Evolutionary conservation across 2,329 filamentous ascomycete genomes (phyloP).

Genomic region (Zymoseptoria crescenta): DNA sequence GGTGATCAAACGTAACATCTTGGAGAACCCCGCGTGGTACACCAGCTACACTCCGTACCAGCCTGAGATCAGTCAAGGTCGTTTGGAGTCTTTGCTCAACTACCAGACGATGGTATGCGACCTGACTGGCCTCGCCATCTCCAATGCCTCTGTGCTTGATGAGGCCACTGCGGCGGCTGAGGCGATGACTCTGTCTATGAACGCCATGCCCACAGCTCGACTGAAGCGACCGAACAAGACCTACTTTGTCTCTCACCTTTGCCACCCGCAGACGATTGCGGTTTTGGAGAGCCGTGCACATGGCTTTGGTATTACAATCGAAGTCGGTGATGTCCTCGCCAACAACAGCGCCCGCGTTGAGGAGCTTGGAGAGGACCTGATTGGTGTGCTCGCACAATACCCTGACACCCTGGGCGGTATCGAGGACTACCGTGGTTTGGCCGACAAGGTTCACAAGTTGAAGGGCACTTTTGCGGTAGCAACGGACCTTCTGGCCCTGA

Average conservation of each 20-base stretch:
- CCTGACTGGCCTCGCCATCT: conserved; percentile 75
- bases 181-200: conserved; percentile 89
- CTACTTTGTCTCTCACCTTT: conserved; percentile 72
- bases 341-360: conserved; percentile 59
- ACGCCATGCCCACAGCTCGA: conserved; percentile 61
- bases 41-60: conserved; percentile 98
- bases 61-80: conserved; percentile 92
- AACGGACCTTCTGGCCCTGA: conserved; percentile 82
- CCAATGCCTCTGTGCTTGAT: conserved; percentile 85
- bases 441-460: conserved; percentile 67
- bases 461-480: conserved; percentile 78
- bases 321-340: conserved; percentile 62
- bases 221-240: conserved; percentile 70
- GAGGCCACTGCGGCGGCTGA: conserved; percentile 89
- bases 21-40: conserved; percentile 94
- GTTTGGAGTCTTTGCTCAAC: conserved; percentile 85
- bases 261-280: conserved; percentile 77
- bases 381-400: conserved; percentile 92
- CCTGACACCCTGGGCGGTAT: conserved; percentile 81
- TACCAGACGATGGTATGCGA: conserved; percentile 91
- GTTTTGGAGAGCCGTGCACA: conserved; percentile 79
- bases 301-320: conserved; percentile 80
- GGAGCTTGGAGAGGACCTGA: conserved; percentile 68
- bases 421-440: conserved; percentile 64
- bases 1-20: conserved; percentile 84